These are phyloP conservation scores for Alternaria sp. DNA, from an alignment of 2,329 filamentous ascomycete species.

Conservation along the genomic window DNA sequence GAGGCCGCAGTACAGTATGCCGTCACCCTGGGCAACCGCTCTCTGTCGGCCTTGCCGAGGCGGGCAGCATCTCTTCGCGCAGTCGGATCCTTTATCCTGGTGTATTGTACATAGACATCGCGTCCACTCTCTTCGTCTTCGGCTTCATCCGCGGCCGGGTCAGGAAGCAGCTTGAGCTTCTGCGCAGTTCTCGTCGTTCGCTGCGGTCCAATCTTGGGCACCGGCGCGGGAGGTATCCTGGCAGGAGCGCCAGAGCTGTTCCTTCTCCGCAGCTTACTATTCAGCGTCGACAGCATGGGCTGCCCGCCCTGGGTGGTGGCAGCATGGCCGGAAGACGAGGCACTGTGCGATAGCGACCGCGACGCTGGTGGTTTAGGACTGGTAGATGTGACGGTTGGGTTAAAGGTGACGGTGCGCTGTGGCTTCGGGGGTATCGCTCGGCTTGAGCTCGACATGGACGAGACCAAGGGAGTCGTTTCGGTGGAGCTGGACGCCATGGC, in stretches of 20 bases:
- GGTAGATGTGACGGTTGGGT: slow-evolving; percentile 62
- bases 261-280: slow-evolving; percentile 83
- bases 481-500: slow-evolving; percentile 45
- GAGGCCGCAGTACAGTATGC: slow-evolving; percentile 95
- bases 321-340: slow-evolving; percentile 34
- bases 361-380: slow-evolving; percentile 48
- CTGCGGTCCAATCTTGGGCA: slow-evolving; percentile 86
- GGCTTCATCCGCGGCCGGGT: slow-evolving; percentile 80
- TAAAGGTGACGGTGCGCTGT: slow-evolving; percentile 76
- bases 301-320: slow-evolving; percentile 49
- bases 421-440: slow-evolving; percentile 45
- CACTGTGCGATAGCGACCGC: slow-evolving; percentile 35
- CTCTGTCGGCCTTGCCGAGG: slow-evolving; percentile 90
- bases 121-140: slow-evolving; percentile 86
- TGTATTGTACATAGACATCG: slow-evolving; percentile 98
- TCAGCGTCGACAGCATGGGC: slow-evolving; percentile 72
- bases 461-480: slow-evolving; percentile 47
- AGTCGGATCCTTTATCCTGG: slow-evolving; percentile 94
- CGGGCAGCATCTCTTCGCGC: slow-evolving; percentile 90
- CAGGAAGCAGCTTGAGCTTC: slow-evolving; percentile 96
- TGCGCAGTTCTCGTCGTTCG: slow-evolving; percentile 93
- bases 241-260: slow-evolving; percentile 78
- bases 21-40: slow-evolving; percentile 85
- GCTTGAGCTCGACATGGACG: slow-evolving; percentile 40
- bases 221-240: slow-evolving; percentile 49